phyloP scores from a whole-genome alignment of 2,329 filamentous ascomycete species.

The Aspergillus udagawae region DNA sequence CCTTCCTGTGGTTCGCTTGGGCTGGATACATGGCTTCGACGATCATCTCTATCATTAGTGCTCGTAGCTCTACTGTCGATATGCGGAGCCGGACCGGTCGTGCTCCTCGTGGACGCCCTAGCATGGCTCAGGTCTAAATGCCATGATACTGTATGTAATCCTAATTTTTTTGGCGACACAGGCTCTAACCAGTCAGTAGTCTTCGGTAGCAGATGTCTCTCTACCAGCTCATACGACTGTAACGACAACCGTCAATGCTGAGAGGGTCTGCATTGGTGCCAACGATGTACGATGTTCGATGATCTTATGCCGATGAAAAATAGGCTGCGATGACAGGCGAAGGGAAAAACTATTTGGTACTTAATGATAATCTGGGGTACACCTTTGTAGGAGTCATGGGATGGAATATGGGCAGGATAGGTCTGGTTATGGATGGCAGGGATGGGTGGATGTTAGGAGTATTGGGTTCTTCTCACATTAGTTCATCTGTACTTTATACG shows the following conservation, averaged over 20 bases:
- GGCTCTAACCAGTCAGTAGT: neutral
- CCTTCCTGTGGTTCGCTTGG: conserved; percentile 52
- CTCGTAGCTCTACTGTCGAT: conserved; percentile 31
- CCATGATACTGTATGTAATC: neutral
- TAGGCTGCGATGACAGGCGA: neutral
- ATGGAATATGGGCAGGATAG: neutral
- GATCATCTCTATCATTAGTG: conserved; percentile 31
- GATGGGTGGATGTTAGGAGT: neutral
- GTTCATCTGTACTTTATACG: neutral
- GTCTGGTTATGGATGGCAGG: neutral
- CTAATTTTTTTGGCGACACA: no score
- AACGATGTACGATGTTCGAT: neutral
- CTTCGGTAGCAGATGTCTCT: neutral
- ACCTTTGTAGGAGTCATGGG: neutral
- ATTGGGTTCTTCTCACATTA: neutral
- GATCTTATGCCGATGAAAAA: neutral
- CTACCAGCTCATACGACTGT: neutral
- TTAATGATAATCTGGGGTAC: neutral
- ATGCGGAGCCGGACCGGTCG: conserved; percentile 30
- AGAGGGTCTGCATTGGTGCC: neutral
- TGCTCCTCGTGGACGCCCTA: conserved; percentile 33
- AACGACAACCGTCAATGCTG: neutral
- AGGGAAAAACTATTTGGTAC: neutral
- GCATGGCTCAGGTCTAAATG: conserved; percentile 44
- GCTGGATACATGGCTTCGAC: conserved; percentile 41